These are phyloP conservation scores for Barbarea vulgaris DNA, from an alignment of 345 rosid genomes.

Conservation along the genomic window DNA sequence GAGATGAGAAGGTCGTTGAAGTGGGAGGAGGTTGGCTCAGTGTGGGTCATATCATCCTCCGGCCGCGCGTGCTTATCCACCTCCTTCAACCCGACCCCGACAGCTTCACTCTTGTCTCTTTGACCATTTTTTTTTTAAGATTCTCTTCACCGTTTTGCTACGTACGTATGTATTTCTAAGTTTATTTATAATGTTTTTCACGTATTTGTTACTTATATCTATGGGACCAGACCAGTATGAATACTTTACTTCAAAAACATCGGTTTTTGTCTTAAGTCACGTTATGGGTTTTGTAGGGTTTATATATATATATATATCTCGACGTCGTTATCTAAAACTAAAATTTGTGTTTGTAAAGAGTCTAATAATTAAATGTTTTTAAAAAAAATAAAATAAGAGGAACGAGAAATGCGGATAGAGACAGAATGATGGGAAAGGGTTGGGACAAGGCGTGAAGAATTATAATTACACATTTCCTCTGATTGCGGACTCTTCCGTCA, in stretches of 20 bases:
- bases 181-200: neutral
- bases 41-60: constrained; percentile 36
- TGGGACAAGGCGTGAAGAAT: constrained; percentile 39
- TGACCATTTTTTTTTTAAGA: constrained; percentile 20
- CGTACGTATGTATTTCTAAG: constrained; percentile 22
- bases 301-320: neutral
- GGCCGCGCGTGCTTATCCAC: constrained; percentile 42
- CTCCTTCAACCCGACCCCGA: constrained; percentile 36
- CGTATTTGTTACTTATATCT: constrained; percentile 11
- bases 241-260: constrained; percentile 15
- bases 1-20: constrained; percentile 38
- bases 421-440: constrained; percentile 41
- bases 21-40: constrained; percentile 25
- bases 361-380: neutral
- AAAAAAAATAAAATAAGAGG: neutral
- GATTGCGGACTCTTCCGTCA: constrained; percentile 38
- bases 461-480: constrained; percentile 36
- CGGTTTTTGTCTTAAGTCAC: constrained; percentile 24
- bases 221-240: constrained; percentile 34
- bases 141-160: neutral
- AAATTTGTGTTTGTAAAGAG: neutral
- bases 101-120: constrained; percentile 40
- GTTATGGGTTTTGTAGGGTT: neutral
- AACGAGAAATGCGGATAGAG: constrained; percentile 40
- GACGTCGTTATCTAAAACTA: constrained; percentile 3